Percentiles rank a stretch among this genome's conserved stretches.
Conservation (phyloP, 1,139 yeast genomes). For the Suhomyces maxii region DNA sequence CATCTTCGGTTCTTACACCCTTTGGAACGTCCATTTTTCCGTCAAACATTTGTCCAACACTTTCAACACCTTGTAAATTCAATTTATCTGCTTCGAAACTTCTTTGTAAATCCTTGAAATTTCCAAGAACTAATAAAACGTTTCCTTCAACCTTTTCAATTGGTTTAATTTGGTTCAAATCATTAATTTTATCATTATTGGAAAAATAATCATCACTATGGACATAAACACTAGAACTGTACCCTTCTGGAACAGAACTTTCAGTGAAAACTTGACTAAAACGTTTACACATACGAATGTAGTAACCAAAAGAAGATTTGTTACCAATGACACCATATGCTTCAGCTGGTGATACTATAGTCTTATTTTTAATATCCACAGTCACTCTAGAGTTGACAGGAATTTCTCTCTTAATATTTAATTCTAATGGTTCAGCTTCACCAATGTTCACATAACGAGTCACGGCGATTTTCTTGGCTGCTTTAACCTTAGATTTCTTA, state of each 20-base stretch:
- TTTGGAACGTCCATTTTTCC: conserved; percentile 55
- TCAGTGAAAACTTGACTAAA: conserved; percentile 73
- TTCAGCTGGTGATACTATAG: conserved; percentile 67
- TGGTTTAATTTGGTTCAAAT: conserved; percentile 13
- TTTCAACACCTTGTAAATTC: conserved; percentile 52
- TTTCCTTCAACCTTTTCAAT: conserved; percentile 21
- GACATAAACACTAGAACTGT: conserved; percentile 63
- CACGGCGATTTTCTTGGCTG: conserved; percentile 51
- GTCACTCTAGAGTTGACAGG: conserved; percentile 83
- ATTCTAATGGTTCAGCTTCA: conserved; percentile 52
- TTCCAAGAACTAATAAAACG: conserved; percentile 61
- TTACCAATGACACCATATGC: conserved; percentile 70
- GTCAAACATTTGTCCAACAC: conserved; percentile 67
- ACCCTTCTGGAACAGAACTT: conserved; percentile 62
- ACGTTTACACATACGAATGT: conserved; percentile 62
- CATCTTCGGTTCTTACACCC: conserved; percentile 70
- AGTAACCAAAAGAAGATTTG: conserved; percentile 69
- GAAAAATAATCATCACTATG: conserved; percentile 65
- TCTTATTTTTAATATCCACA: conserved; percentile 61
- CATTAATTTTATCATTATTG: conserved; percentile 20
- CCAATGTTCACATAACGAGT: conserved; percentile 83
- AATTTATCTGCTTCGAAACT: conserved; percentile 52
- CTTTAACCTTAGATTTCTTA: conserved; percentile 40
- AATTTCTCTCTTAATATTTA: conserved; percentile 55
- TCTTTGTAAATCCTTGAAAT: conserved; percentile 54